These are phyloP conservation scores for Cucurbita ficifolia DNA, from an alignment of 306 rosid species.

Conservation along the genomic window DNA sequence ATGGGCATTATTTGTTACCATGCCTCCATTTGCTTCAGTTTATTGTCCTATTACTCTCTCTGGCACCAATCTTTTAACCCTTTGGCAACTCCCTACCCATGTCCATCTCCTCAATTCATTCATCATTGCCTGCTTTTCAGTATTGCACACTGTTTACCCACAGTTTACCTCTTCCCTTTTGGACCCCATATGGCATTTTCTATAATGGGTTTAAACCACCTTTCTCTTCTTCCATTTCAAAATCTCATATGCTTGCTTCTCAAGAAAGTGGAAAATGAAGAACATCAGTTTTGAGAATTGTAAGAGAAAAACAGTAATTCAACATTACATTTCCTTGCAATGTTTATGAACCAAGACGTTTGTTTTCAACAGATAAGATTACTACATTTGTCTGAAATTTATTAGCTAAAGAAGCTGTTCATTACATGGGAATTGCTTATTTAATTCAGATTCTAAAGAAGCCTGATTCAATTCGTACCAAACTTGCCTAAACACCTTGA, in stretches of 20 bases:
- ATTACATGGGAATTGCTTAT: slow-evolving; percentile 17
- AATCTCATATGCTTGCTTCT: neutral
- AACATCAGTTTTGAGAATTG: neutral
- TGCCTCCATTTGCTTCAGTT: neutral
- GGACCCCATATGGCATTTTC: neutral
- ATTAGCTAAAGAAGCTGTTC: slow-evolving; percentile 12
- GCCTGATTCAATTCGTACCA: slow-evolving; percentile 57
- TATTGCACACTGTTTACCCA: neutral
- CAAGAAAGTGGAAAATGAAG: neutral
- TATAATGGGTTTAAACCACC: neutral
- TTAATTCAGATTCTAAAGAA: slow-evolving; percentile 19
- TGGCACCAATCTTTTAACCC: neutral
- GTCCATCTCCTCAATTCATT: neutral
- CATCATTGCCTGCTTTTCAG: neutral
- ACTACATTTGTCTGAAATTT: neutral
- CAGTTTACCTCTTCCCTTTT: neutral
- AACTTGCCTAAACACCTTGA: slow-evolving; percentile 75
- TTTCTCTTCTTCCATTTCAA: neutral
- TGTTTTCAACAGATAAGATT: neutral
- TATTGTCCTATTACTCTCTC: neutral
- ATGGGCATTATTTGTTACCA: neutral
- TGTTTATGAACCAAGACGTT: slow-evolving; percentile 1
- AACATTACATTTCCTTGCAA: neutral
- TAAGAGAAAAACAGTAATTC: neutral
- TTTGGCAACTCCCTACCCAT: slow-evolving; percentile 1